These are phyloP conservation scores for Volvox reticuliferus DNA, from an alignment of 139 green algal species.

Conservation along the genomic window DNA sequence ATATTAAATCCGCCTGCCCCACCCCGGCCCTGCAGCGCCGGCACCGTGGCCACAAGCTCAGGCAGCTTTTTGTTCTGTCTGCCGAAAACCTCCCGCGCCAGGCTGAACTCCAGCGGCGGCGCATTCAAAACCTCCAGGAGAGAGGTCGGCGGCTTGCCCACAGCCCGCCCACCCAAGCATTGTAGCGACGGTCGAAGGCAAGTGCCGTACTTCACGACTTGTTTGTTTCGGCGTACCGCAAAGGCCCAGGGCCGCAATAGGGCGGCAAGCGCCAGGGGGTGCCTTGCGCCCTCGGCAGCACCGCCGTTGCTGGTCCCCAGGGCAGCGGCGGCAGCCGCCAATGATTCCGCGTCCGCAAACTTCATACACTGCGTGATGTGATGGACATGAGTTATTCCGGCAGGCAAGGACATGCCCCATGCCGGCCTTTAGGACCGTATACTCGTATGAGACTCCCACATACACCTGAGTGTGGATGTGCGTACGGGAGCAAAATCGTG, in stretches of 20 bases:
- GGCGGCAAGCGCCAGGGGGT: background rate
- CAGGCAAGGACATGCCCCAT: no score
- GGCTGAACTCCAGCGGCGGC: conserved; percentile 21
- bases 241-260: conserved; percentile 23
- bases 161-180: conserved; percentile 6
- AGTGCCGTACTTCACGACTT: background rate
- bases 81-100: background rate
- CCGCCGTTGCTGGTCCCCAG: background rate
- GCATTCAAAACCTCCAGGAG: conserved; percentile 22
- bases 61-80: background rate
- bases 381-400: background rate
- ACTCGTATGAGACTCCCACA: no score
- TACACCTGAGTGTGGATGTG: no score
- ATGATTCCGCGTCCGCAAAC: background rate
- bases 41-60: background rate
- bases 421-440: no score
- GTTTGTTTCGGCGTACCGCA: background rate
- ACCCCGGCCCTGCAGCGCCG: background rate
- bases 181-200: background rate
- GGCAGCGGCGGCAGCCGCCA: background rate
- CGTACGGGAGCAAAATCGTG: no score
- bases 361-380: background rate
- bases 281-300: background rate
- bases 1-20: background rate
- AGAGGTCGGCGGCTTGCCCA: background rate